Conservation (phyloP, 2,329 filamentous ascomycete species). For the Fonsecaea monophora region DNA sequence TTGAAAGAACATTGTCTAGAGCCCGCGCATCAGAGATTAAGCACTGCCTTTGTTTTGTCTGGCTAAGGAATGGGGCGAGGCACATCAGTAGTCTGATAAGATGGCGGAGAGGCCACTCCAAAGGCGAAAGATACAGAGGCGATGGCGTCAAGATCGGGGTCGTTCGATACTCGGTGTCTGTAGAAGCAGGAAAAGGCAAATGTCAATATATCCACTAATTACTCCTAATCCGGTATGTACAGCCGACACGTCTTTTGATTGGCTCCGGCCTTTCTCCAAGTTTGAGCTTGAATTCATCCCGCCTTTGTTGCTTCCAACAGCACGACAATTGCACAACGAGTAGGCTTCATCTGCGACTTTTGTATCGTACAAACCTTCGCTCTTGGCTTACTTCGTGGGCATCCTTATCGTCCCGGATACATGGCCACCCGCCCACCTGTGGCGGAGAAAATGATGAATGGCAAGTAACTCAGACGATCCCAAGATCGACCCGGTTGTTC, state of each 20-base stretch:
- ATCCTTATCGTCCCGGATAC: slow-evolving; percentile 9
- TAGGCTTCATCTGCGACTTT: neutral
- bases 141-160: neutral
- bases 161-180: neutral
- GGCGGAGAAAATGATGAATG: neutral
- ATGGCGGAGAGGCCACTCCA: neutral
- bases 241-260: neutral
- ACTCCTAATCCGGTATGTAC: slow-evolving; percentile 4
- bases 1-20: neutral
- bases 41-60: neutral
- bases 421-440: neutral
- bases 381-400: slow-evolving; percentile 3
- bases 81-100: neutral
- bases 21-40: neutral
- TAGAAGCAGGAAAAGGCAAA: neutral
- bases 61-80: neutral
- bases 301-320: neutral
- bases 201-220: neutral
- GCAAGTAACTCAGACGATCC: neutral
- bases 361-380: neutral
- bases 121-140: neutral
- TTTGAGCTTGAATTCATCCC: slow-evolving; percentile 11
- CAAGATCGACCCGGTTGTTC: neutral
- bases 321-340: neutral
- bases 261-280: neutral